Evolutionary conservation across 2,329 filamentous ascomycete genomes (phyloP), one percentile per base, ranked within the genome.

Genomic region (Bipolaris victoriae): DNA sequence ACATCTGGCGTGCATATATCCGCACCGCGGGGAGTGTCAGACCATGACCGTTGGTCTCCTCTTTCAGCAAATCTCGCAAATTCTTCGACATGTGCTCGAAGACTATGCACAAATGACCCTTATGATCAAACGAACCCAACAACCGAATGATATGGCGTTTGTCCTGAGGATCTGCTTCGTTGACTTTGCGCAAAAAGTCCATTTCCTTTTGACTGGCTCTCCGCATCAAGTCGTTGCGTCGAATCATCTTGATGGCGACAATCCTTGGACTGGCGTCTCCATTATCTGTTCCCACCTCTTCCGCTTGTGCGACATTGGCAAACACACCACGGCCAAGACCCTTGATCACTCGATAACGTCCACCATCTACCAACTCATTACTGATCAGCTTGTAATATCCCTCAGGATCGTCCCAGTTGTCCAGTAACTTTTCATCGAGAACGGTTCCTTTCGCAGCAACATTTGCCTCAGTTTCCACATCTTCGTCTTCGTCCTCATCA

Each of bases 161-260:
- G 72, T 94, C 90, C 24, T 96, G 91, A 0, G 90, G 88, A 72
- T 99, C 95, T 29, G 90, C 88, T 45, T 89, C 87, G 68, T 90
- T 92, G 53, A 99, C 86, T 71, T 94, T 93, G 72, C 95, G 87
- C 45, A 99, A 79, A 63, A 98, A 97, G 40, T 91, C 90, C 73
- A 98, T 96, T 76, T 99, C 95, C 57, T 95, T 97, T 76, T 92
- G 88, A 18, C 93, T 95, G 44, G 92, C 93, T 77, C 97, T 97
- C 65, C 88, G 85, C 87, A 97, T 89, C 11, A 91, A 90, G 71
- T 97, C 93, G 70, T 99, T 98, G 77, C 96, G 96, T 62, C 95
- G 90, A 77, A 98, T 96, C 68, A 99, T 95, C 79, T 99, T 99
- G 83, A 99, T 90, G 22, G 95, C 95, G 31, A 98, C 93, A n/a